Evolutionary conservation across 345 rosid species (phyloP).

Genomic region (Salix suchowensis): DNA sequence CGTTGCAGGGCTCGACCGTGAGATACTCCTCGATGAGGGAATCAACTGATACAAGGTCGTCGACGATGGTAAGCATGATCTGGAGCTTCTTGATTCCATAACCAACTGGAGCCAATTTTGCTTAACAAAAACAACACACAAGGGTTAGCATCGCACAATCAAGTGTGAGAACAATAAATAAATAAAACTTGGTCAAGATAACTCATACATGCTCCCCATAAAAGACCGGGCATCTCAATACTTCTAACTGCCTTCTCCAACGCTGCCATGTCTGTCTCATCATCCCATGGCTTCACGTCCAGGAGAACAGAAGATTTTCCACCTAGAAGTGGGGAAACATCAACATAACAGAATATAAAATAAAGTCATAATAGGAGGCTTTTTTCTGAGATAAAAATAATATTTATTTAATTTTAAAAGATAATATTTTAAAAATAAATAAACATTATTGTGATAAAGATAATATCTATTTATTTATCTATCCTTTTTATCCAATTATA

Average conservation of each 20-base stretch:
- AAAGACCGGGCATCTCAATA: slow-evolving; percentile 77
- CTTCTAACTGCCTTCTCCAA: slow-evolving; percentile 67
- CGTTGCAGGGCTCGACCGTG: slow-evolving; percentile 68
- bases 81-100: slow-evolving; percentile 89
- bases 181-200: not conserved
- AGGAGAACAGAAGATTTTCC: slow-evolving; percentile 87
- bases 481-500: too few species aligned
- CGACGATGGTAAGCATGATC: slow-evolving; percentile 85
- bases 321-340: slow-evolving; percentile 35
- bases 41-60: slow-evolving; percentile 92
- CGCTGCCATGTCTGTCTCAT: slow-evolving; percentile 97
- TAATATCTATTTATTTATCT: too few species aligned
- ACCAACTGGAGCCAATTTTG: slow-evolving; percentile 79
- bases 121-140: slow-evolving; percentile 28
- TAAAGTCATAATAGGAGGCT: not conserved
- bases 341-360: not conserved
- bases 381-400: too few species aligned
- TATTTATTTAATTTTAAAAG: too few species aligned
- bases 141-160: not conserved
- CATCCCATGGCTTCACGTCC: slow-evolving; percentile 98
- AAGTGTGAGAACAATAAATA: not conserved
- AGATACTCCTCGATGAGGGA: slow-evolving; percentile 67
- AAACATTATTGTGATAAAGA: too few species aligned
- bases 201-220: slow-evolving; percentile 91
- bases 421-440: too few species aligned